Evolutionary conservation across 345 rosid species (phyloP).

Genomic region (Chamaenerion angustifolium): DNA sequence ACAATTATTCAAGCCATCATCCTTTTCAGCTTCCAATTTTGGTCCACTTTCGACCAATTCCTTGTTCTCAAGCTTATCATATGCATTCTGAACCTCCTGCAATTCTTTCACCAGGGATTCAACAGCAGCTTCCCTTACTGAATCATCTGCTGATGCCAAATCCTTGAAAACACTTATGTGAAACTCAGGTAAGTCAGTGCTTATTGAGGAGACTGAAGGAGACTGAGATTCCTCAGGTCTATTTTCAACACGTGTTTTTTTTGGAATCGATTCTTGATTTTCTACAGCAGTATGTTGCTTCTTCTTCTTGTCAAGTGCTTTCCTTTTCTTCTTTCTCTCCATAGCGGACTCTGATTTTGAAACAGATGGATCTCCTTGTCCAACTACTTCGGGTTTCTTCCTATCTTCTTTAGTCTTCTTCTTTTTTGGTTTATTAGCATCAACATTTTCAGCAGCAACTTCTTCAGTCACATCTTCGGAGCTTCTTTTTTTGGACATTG

Average conservation of each 20-base stretch:
- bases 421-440: too few relatives aligned
- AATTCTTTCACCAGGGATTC: slow-evolving; percentile 50
- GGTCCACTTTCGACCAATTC: slow-evolving; percentile 35
- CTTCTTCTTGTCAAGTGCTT: slow-evolving; percentile 60
- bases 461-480: slow-evolving; percentile 5
- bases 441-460: background rate
- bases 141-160: slow-evolving; percentile 47
- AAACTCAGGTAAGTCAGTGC: slow-evolving; percentile 38
- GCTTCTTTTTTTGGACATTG: slow-evolving; percentile 4
- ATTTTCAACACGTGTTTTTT: slow-evolving; percentile 5
- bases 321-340: slow-evolving; percentile 78
- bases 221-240: slow-evolving; percentile 21
- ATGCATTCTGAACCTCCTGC: slow-evolving; percentile 61
- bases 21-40: slow-evolving; percentile 73
- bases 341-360: slow-evolving; percentile 38
- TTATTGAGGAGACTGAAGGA: background rate
- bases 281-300: slow-evolving; percentile 19
- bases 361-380: slow-evolving; percentile 3
- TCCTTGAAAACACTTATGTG: slow-evolving; percentile 64
- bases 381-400: slow-evolving; percentile 13
- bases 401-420: slow-evolving; percentile 21
- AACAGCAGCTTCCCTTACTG: slow-evolving; percentile 50
- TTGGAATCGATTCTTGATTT: slow-evolving; percentile 14
- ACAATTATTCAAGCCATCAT: slow-evolving; percentile 75
- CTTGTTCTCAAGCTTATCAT: slow-evolving; percentile 36